phyloP scores from a whole-genome alignment of 495 filamentous ascomycete species.

The Aspergillus hancockii region DNA sequence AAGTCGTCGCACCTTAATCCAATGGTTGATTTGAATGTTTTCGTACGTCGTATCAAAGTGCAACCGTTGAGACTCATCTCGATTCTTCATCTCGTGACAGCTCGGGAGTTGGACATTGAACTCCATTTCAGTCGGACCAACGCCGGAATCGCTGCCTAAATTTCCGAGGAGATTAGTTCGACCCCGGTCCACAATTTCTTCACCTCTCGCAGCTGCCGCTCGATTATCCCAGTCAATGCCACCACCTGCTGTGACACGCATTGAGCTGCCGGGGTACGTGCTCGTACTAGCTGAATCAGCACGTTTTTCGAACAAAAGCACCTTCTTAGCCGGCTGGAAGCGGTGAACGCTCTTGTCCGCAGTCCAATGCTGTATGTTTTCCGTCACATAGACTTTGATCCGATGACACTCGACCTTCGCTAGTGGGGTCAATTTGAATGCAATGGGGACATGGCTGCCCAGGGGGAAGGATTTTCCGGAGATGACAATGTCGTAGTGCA shows the following conservation, averaged over 20 bases:
- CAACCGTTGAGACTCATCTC: slow-evolving; percentile 69
- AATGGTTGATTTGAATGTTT: slow-evolving; percentile 95
- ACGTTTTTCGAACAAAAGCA: slow-evolving; percentile 86
- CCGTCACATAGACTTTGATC: slow-evolving; percentile 92
- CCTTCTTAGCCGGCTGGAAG: slow-evolving; percentile 80
- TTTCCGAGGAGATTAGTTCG: slow-evolving; percentile 79
- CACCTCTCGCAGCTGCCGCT: slow-evolving; percentile 58
- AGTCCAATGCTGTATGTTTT: slow-evolving; percentile 92
- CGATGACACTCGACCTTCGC: slow-evolving; percentile 97
- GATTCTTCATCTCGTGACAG: slow-evolving; percentile 80
- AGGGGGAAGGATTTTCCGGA: slow-evolving; percentile 98
- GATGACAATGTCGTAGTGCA: slow-evolving; percentile 98
- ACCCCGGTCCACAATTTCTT: slow-evolving; percentile 55
- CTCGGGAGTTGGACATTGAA: slow-evolving; percentile 94
- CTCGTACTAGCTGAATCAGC: slow-evolving; percentile 78
- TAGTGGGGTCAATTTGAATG: slow-evolving; percentile 93
- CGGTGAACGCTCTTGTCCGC: slow-evolving; percentile 85
- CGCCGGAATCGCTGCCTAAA: slow-evolving; percentile 60
- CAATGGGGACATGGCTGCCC: slow-evolving; percentile 89
- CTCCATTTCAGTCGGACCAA: slow-evolving; percentile 95
- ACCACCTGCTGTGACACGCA: slow-evolving; percentile 78
- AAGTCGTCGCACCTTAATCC: slow-evolving; percentile 82
- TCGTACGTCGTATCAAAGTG: slow-evolving; percentile 96
- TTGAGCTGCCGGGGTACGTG: slow-evolving; percentile 76
- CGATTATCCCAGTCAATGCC: slow-evolving; percentile 69